These are phyloP conservation scores for Hura crepitans DNA, from an alignment of 441 rosid species.

Conservation along the genomic window DNA sequence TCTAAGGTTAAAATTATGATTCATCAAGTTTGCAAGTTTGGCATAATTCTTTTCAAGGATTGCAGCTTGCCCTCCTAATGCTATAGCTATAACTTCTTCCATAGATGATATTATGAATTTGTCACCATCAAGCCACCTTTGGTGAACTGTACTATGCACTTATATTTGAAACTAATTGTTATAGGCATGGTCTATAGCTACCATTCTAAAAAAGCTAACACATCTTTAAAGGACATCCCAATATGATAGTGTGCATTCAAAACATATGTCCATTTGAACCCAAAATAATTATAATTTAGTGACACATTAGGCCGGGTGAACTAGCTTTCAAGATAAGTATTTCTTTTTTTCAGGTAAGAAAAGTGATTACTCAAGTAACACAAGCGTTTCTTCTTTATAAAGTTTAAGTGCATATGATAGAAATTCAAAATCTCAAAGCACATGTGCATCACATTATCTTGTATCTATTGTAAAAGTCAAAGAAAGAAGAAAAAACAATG, in stretches of 20 bases:
- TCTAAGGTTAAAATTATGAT: conserved; percentile 71
- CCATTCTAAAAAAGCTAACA: not conserved
- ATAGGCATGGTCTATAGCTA: not conserved
- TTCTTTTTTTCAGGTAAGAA: not conserved
- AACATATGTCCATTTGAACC: not conserved
- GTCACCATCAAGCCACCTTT: conserved; percentile 88
- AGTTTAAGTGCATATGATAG: not conserved
- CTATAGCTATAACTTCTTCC: conserved; percentile 61
- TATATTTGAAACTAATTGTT: conserved; percentile 28
- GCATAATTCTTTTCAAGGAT: conserved; percentile 58
- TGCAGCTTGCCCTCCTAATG: conserved; percentile 57
- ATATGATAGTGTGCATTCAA: not conserved
- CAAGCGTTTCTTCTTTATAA: not conserved
- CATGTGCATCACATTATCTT: not conserved
- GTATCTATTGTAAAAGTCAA: not conserved
- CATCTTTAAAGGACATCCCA: not conserved
- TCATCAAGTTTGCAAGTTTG: conserved; percentile 69
- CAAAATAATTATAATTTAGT: not conserved
- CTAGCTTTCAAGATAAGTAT: not conserved
- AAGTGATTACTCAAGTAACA: not conserved
- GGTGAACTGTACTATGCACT: conserved; percentile 79
- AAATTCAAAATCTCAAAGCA: not conserved
- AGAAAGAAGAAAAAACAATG: not conserved
- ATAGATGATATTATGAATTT: conserved; percentile 64
- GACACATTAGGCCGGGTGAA: not conserved